phyloP scores from a whole-genome alignment of 495 filamentous ascomycete genomes.

The Mytilinidion resinicola region DNA sequence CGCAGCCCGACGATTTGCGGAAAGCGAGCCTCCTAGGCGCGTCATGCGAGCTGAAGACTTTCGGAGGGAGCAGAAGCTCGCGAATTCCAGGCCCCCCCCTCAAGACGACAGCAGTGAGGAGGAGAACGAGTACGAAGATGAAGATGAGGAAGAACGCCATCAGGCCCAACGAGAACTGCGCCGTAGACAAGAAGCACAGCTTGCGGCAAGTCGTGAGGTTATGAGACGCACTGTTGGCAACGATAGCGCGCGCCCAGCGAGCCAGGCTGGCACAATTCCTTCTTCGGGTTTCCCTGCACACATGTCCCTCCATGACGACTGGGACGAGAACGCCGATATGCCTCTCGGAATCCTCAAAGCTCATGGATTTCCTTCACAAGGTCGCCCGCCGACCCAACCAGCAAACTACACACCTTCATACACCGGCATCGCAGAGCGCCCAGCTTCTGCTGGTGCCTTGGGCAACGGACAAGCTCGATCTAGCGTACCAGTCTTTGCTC shows the following conservation, averaged over 20 bases:
- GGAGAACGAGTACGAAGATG: slow-evolving; percentile 42
- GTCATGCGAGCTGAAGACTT: slow-evolving; percentile 20
- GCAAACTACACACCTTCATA: slow-evolving; percentile 59
- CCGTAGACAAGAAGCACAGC: slow-evolving; percentile 83
- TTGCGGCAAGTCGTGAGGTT: slow-evolving; percentile 85
- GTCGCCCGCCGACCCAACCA: slow-evolving; percentile 68
- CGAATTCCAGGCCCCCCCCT: slow-evolving; percentile 3
- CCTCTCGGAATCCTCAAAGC: slow-evolving; percentile 83
- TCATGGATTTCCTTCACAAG: slow-evolving; percentile 86
- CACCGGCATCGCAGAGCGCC: slow-evolving; percentile 42
- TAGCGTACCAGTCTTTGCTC: slow-evolving; percentile 75
- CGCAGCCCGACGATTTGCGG: not conserved
- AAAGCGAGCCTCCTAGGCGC: not conserved
- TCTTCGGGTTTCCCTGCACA: slow-evolving; percentile 18
- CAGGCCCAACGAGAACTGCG: slow-evolving; percentile 68
- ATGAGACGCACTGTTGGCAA: slow-evolving; percentile 54
- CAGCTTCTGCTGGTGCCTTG: slow-evolving; percentile 41
- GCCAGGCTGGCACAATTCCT: slow-evolving; percentile 2
- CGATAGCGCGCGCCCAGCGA: slow-evolving; percentile 8
- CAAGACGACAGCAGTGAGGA: slow-evolving; percentile 33
- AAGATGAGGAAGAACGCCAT: slow-evolving; percentile 46
- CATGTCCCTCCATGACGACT: slow-evolving; percentile 34
- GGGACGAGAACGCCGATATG: slow-evolving; percentile 41
- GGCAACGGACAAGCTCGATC: slow-evolving; percentile 39
- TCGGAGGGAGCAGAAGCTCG: slow-evolving; percentile 6